These are phyloP conservation scores for Leccinum cinnamomeum DNA, from an alignment of 1,284 basidiomycete species.

Conservation along the genomic window DNA sequence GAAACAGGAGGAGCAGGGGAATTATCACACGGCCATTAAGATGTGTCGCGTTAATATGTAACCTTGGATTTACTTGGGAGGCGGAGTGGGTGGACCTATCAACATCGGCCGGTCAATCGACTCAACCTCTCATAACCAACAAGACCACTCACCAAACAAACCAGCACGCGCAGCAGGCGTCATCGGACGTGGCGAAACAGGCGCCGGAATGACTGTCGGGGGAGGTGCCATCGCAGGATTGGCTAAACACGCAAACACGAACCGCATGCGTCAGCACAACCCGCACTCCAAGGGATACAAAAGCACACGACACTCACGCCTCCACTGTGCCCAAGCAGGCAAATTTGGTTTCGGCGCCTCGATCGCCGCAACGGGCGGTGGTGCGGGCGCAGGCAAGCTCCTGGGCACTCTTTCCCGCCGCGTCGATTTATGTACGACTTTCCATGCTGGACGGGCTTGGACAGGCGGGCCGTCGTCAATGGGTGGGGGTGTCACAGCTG, in stretches of 20 bases:
- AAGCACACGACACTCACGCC: conserved; percentile 47
- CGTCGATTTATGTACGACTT: conserved; percentile 62
- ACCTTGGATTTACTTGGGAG: conserved; percentile 45
- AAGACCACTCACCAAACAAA: conserved; percentile 54
- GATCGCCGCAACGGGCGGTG: conserved; percentile 35
- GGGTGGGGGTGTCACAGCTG: conserved; percentile 36
- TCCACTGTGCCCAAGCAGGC: conserved; percentile 78
- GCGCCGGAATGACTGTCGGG: conserved; percentile 37
- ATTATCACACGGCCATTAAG: not conserved
- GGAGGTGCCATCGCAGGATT: conserved; percentile 60
- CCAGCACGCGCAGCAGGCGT: conserved; percentile 53
- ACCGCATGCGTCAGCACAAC: not conserved
- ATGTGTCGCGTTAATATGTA: not conserved
- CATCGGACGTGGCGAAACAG: conserved; percentile 39
- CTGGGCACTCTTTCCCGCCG: conserved; percentile 47
- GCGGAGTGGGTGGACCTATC: conserved; percentile 57
- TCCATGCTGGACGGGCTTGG: conserved; percentile 68
- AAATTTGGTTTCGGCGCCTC: conserved; percentile 49
- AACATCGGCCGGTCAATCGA: not conserved
- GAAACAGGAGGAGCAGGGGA: not conserved
- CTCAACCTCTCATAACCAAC: not conserved
- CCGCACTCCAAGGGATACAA: not conserved
- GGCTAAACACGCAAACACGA: conserved; percentile 39
- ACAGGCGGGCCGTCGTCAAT: conserved; percentile 39
- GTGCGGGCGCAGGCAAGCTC: conserved; percentile 37